Evolutionary conservation across 805 yeast genomes (phyloP), one percentile per base, ranked within the genome.

Genomic region (Pichia paraexigua): DNA sequence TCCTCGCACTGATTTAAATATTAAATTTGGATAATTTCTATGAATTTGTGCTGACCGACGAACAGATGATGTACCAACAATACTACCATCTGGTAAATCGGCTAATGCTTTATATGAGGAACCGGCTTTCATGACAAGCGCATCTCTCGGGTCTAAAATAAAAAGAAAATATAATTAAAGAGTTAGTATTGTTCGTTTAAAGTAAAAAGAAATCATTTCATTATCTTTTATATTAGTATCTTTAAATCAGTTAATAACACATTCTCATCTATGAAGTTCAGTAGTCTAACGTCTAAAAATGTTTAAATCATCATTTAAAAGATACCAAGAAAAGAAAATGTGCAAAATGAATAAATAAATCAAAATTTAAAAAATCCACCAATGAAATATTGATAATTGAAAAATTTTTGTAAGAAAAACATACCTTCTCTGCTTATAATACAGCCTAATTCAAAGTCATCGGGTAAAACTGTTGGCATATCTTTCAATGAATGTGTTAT

Each of bases 401-500:
- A 35, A 13, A 2, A 24, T 24, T 21, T 30, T 21, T 35, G 15
- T n/a, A 5, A 2, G 5, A 7, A 45, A 45, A 13, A 68, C 72
- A 59, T 64, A 69, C 72, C 72, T 64, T 85, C 92, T 63, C 99
- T 77, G 64, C 82, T 75, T 46, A 89, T 76, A 52, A 94, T 82
- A 60, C 96, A 87, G 18, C 97, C 98, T 43, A 94, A 68, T 63
- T 84, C 90, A 60, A 91, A 94, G 49, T 87, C 95, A 24, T 85
- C 90, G 0, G 98, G 98, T 57, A 94, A 72, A 49, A 78, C 70
- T 0, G 99, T 94, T 39, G 99, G 99, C 77, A 78, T 65, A 69
- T 91, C 98, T 67, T 94, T 94, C 58, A 94, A 74, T 3, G 96
- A 87, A 66, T 94, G 98, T 40, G 92, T 98, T 63, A 94, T 85